Evolutionary conservation across 257 asterid species (phyloP).

Genomic region (Salvia splendens): DNA sequence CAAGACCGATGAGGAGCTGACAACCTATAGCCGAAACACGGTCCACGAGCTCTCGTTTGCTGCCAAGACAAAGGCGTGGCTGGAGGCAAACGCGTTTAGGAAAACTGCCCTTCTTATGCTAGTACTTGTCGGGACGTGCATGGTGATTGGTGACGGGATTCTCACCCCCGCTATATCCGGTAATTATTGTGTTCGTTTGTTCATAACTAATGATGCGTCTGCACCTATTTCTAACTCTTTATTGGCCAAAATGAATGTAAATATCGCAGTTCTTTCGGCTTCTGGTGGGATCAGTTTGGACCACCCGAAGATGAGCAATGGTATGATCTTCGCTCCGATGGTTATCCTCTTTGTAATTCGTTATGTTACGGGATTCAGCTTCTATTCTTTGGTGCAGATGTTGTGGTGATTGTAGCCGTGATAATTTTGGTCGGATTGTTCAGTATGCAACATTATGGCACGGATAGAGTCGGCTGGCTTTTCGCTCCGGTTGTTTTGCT

Average conservation of each 20-base stretch:
- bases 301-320: conserved; percentile 80
- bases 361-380: conserved; percentile 19
- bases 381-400: conserved; percentile 55
- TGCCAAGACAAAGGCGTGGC: conserved; percentile 86
- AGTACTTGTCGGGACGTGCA: conserved; percentile 89
- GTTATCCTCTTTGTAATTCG: background rate
- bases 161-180: conserved; percentile 99
- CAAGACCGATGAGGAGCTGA: conserved; percentile 96
- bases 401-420: conserved; percentile 84
- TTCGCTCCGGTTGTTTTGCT: conserved; percentile 91
- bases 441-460: conserved; percentile 95
- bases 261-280: conserved; percentile 87
- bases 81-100: conserved; percentile 68
- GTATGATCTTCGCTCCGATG: conserved; percentile 36
- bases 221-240: background rate
- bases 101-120: conserved; percentile 75
- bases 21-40: conserved; percentile 90
- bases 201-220: background rate
- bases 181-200: conserved; percentile 29
- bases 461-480: conserved; percentile 96
- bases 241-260: conserved; percentile 23
- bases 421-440: conserved; percentile 82
- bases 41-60: conserved; percentile 90
- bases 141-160: conserved; percentile 97
- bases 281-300: conserved; percentile 92